phyloP scores from a whole-genome alignment of 306 rosid species.

The Boehmeria nivea region DNA sequence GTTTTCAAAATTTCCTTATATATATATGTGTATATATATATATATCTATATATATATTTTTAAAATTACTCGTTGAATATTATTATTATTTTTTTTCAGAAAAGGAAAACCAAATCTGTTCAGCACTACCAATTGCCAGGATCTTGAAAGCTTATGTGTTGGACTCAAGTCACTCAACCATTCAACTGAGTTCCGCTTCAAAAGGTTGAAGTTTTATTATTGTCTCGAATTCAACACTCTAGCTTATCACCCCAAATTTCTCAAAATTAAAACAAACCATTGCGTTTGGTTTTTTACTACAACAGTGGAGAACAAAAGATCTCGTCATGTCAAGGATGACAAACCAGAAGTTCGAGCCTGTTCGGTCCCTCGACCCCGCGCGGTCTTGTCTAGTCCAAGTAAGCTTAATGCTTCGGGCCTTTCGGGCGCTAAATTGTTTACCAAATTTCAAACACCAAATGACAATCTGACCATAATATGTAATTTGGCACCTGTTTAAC shows the following conservation, averaged over 20 bases:
- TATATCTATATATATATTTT: background rate
- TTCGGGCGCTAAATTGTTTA: too few relatives aligned
- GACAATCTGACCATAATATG: background rate
- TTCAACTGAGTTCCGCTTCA: conserved; percentile 26
- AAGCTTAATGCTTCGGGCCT: too few relatives aligned
- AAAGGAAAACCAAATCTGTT: conserved; percentile 21
- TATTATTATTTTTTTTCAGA: conserved; percentile 9
- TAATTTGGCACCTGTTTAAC: background rate
- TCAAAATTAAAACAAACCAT: too few relatives aligned
- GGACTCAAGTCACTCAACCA: conserved; percentile 12
- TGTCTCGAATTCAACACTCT: background rate
- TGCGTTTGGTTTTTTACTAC: conserved; percentile 18
- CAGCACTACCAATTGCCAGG: conserved; percentile 21
- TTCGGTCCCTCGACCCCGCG: conserved; percentile 46
- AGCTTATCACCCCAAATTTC: background rate
- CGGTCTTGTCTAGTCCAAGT: conserved; percentile 69
- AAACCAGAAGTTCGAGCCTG: conserved; percentile 21
- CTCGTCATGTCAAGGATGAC: conserved; percentile 13
- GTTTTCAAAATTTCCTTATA: background rate
- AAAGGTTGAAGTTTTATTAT: conserved; percentile 29
- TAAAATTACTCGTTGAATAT: background rate
- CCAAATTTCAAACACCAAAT: background rate
- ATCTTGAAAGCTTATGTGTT: conserved; percentile 30
- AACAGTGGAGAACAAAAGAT: conserved; percentile 22
- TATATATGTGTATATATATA: too few relatives aligned